phyloP scores from a whole-genome alignment of 176 grass and related monocot genomes.

The Musa itinerans region DNA sequence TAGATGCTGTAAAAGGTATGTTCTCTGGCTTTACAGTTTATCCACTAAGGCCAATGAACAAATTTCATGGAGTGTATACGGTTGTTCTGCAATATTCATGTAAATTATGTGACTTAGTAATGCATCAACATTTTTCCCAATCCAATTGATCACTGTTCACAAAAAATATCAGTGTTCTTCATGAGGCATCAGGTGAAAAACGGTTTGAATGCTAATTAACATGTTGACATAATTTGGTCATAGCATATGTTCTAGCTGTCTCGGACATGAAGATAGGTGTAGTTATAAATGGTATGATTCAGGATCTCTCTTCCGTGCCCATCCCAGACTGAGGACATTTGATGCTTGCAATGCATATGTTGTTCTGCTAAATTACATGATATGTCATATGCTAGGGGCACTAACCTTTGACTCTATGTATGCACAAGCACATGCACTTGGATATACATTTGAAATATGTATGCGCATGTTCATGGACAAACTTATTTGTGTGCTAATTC shows the following conservation, averaged over 20 bases:
- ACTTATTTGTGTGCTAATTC: background rate
- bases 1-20: slow-evolving; percentile 87
- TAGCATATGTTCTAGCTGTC: background rate
- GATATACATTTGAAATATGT: no score
- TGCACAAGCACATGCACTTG: background rate
- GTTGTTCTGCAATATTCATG: background rate
- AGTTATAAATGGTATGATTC: background rate
- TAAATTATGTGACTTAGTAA: background rate
- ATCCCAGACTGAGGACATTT: background rate
- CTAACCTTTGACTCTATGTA: background rate
- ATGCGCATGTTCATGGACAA: background rate
- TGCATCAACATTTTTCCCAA: no score
- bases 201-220: background rate
- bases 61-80: background rate
- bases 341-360: background rate
- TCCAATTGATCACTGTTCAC: background rate
- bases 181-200: background rate
- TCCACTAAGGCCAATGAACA: background rate
- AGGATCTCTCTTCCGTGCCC: background rate
- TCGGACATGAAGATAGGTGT: background rate
- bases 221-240: background rate
- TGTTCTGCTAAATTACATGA: background rate
- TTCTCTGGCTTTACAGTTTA: slow-evolving; percentile 3
- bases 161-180: background rate
- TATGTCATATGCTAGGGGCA: background rate